A percentile compares a stretch with the other conserved stretches of the same genome.
These are phyloP conservation scores for Clarireedia hainanense DNA, from an alignment of 2,329 filamentous ascomycete species.

Conservation along the genomic window DNA sequence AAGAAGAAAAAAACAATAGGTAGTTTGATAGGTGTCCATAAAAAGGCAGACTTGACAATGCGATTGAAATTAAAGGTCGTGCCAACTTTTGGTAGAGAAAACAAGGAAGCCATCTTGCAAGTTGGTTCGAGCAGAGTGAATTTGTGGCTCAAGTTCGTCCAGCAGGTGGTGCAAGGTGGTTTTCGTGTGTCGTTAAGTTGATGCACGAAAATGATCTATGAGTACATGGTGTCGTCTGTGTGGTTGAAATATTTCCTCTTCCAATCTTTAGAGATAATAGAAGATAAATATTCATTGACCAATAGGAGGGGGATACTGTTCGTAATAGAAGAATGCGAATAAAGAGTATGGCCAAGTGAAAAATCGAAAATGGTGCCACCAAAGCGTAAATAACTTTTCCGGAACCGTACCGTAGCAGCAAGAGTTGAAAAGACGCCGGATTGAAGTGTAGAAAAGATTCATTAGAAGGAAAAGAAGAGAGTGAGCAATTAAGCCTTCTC, in stretches of 20 bases:
- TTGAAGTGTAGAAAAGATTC: slow-evolving; percentile 16
- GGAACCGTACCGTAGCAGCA: slow-evolving; percentile 23
- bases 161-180: not conserved
- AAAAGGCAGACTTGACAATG: not conserved
- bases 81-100: not conserved
- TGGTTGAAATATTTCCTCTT: slow-evolving; percentile 18
- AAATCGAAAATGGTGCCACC: slow-evolving; percentile 15
- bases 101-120: slow-evolving; percentile 6
- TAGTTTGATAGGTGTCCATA: not conserved
- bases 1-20: not conserved
- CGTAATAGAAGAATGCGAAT: slow-evolving; percentile 11
- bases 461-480: slow-evolving; percentile 23
- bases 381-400: slow-evolving; percentile 29
- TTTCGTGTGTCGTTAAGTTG: slow-evolving; percentile 2
- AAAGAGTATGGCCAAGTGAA: slow-evolving; percentile 14
- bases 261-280: slow-evolving; percentile 11
- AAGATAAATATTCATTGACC: slow-evolving; percentile 18
- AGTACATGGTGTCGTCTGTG: slow-evolving; percentile 17
- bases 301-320: slow-evolving; percentile 3
- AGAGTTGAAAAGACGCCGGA: slow-evolving; percentile 25
- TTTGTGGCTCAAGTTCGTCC: not conserved
- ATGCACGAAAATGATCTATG: slow-evolving; percentile 23
- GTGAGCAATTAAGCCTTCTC: slow-evolving; percentile 42
- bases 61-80: not conserved
- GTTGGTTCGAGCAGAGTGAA: not conserved